Base-by-base conservation (phyloP, 2,329 filamentous ascomycete species). In the Colletotrichum sp. region DNA sequence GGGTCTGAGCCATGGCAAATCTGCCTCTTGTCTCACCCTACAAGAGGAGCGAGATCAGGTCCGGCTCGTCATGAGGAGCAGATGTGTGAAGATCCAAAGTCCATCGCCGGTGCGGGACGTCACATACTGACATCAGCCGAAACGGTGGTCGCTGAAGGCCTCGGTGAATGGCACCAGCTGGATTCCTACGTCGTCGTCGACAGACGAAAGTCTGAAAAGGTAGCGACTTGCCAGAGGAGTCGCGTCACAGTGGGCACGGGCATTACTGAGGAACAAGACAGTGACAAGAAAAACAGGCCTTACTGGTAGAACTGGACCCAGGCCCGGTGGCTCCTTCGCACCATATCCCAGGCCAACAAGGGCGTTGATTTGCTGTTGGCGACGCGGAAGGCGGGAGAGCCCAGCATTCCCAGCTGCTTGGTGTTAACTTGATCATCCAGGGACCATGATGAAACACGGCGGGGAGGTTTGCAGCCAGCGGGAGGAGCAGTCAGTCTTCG, bases 361-460 rank as follows among this genome's bases (percentile, higher is more conserved):
- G 30, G 9, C 66, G 32, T n/a, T 28, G 55, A 63, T 75, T 63
- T 52, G 55, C 59, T 28, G 60, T 32, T 72, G 68, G 59, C 59
- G 59, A 52, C 52, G 71, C 65, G 52, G 68, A 52, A 26, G 28
- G 64, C 36, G 32, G 44, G 59, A 59, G 26, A 39, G 68, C 63
- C 72, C 71, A 63, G 36, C 44, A n/a, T 71, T 73, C 32, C 71
- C 70, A 73, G 73, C 64, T 60, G 44, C 44, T 55, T 73, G 73
- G 64, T 73, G 57, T 68, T 68, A 57, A 72, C 32, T 52, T 68
- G 44, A 66, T 68, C 69, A 52, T 34, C 70, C 44, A 64, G 73
- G 57, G 44, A 64, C 59, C 34, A 73, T 75, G 73, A 75, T 76
- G 74, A 76, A 76, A 76, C 74, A 65, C 65, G 18, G 48, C 65